phyloP scores from a whole-genome alignment of 1,139 yeast species.

The Casaregolazyma lundiana region DNA sequence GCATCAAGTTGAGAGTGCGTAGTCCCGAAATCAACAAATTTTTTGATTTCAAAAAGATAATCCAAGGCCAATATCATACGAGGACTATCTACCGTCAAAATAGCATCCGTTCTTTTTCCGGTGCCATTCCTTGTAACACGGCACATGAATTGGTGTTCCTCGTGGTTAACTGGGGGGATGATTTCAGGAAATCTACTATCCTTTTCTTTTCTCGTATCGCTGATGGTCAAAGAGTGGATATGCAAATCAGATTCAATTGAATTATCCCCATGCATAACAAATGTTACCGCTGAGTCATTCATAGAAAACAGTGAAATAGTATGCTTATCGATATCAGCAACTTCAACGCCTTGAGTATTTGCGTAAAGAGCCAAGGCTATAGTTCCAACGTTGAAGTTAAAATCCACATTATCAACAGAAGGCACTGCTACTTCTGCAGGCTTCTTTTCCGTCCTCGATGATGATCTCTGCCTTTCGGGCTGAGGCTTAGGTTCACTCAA shows the following conservation, averaged over 20 bases:
- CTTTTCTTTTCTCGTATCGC: conserved; percentile 60
- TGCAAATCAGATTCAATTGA: conserved; percentile 58
- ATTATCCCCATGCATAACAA: conserved; percentile 51
- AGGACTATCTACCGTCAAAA: conserved; percentile 76
- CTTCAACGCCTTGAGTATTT: conserved; percentile 42
- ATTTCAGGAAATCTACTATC: conserved; percentile 73
- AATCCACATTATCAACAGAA: conserved; percentile 21
- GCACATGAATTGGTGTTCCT: conserved; percentile 68
- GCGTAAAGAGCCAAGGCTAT: conserved; percentile 63
- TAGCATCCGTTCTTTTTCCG: conserved; percentile 45
- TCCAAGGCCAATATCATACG: conserved; percentile 78
- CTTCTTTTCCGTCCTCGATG: conserved; percentile 1
- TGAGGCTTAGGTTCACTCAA: conserved; percentile 15
- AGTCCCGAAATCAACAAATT: conserved; percentile 50
- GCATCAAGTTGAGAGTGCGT: conserved; percentile 11
- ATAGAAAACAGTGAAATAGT: conserved; percentile 62
- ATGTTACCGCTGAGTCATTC: conserved; percentile 50
- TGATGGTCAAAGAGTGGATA: conserved; percentile 69
- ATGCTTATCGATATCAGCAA: conserved; percentile 32
- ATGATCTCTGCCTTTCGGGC: conserved; percentile 9
- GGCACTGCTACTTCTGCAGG: not conserved
- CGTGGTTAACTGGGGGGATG: conserved; percentile 64
- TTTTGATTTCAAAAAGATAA: conserved; percentile 71
- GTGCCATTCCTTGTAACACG: conserved; percentile 40
- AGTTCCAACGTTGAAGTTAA: conserved; percentile 52